phyloP scores from a whole-genome alignment of 1,284 basidiomycete genomes.

The Malassezia vespertilionis region DNA sequence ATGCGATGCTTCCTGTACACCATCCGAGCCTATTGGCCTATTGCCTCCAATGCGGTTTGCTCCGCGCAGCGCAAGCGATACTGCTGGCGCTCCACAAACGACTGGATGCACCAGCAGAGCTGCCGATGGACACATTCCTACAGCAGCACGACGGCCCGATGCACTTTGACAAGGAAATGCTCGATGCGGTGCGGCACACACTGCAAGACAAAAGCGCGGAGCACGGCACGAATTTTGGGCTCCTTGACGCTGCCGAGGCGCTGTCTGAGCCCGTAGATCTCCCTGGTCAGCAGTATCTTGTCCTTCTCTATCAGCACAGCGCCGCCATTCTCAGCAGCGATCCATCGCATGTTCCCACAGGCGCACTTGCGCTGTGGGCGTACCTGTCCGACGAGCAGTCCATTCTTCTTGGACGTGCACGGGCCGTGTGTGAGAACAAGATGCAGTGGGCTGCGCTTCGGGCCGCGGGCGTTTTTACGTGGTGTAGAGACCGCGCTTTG shows the following conservation, averaged over 20 bases:
- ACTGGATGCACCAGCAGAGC: no score
- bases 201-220: background rate
- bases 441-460: slow-evolving; percentile 1
- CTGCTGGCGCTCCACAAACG: background rate
- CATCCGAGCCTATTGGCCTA: slow-evolving; percentile 3
- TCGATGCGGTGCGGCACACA: background rate
- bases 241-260: background rate
- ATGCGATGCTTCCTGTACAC: slow-evolving; percentile 2
- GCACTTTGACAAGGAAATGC: background rate
- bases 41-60: slow-evolving; percentile 6
- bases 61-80: background rate
- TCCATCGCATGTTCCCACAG: no score
- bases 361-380: slow-evolving; percentile 5
- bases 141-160: background rate
- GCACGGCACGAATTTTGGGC: no score
- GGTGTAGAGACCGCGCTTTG: slow-evolving; percentile 1
- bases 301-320: background rate
- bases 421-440: background rate
- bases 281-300: slow-evolving; percentile 3
- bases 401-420: slow-evolving; percentile 2
- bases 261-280: slow-evolving; percentile 1
- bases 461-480: slow-evolving; percentile 8
- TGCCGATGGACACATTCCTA: background rate
- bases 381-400: slow-evolving; percentile 1
- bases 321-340: background rate